These are phyloP conservation scores for Mrakia hoshinonis DNA, from an alignment of 768 basidiomycete species.

Conservation along the genomic window DNA sequence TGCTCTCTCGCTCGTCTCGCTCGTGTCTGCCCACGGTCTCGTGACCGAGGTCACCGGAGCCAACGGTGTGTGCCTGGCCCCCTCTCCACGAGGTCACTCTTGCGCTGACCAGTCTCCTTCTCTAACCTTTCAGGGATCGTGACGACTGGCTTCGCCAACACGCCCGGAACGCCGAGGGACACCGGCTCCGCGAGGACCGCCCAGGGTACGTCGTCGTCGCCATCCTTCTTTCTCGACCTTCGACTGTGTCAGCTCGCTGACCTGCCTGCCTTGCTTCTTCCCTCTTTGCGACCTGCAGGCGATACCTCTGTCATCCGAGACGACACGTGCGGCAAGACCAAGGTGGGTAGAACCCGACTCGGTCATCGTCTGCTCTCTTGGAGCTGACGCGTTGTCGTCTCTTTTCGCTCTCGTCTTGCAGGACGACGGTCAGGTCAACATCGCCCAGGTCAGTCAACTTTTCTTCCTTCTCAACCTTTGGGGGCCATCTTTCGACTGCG, in stretches of 20 bases:
- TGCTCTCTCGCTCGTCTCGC: neutral
- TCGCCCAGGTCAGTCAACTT: neutral
- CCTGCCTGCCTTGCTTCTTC: neutral
- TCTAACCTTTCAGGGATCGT: neutral
- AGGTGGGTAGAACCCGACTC: neutral
- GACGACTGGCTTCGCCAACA: neutral
- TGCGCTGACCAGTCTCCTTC: neutral
- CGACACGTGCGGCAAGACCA: conserved; percentile 7
- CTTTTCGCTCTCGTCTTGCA: too few species aligned
- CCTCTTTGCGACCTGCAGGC: neutral
- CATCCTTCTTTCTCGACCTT: neutral
- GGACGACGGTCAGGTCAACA: neutral
- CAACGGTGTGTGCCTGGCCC: neutral
- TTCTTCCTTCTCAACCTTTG: too few species aligned
- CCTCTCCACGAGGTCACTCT: neutral
- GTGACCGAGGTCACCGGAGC: neutral
- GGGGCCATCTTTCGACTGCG: too few species aligned
- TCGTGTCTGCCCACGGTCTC: conserved; percentile 1
- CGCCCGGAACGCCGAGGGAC: neutral
- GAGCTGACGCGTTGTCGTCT: too few species aligned
- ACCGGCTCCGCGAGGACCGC: conserved; percentile 8
- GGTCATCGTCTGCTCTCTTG: too few species aligned
- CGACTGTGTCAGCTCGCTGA: neutral
- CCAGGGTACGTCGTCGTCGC: neutral
- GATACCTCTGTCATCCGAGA: conserved; percentile 16